phyloP scores from a whole-genome alignment of 345 rosid species.

The Syzygium oleosum region DNA sequence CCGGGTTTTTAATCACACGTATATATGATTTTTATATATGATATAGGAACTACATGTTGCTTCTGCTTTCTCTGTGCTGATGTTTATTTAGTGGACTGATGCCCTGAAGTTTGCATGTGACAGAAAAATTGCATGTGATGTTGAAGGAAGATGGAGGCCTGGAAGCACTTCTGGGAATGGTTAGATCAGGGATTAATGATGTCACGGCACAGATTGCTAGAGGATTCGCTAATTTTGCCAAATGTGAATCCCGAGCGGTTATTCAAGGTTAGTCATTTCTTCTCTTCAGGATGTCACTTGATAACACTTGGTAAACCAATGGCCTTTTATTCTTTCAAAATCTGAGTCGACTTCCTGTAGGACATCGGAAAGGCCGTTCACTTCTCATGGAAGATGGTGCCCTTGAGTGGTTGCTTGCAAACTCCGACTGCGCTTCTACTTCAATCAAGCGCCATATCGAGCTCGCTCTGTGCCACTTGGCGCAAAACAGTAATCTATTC shows the following conservation, averaged over 20 bases:
- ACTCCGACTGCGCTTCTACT: constrained; percentile 38
- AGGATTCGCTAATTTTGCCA: constrained; percentile 92
- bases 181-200: constrained; percentile 46
- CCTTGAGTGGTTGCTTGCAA: constrained; percentile 69
- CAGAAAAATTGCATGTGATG: constrained; percentile 64
- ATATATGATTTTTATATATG: too few relatives aligned
- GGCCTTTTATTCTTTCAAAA: not conserved
- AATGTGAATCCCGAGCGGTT: constrained; percentile 82
- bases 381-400: constrained; percentile 72
- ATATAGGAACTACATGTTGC: not conserved
- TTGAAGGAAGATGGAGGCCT: constrained; percentile 82
- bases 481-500: constrained; percentile 63
- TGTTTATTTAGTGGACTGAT: not conserved
- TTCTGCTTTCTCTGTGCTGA: not conserved
- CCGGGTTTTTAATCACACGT: not conserved
- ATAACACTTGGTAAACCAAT: not conserved
- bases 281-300: not conserved
- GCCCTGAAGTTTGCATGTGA: not conserved
- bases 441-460: constrained; percentile 76
- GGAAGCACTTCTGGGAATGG: constrained; percentile 67
- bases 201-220: constrained; percentile 90
- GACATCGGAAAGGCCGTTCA: constrained; percentile 68
- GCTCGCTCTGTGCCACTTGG: constrained; percentile 91
- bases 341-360: constrained; percentile 26
- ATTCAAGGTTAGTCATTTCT: constrained; percentile 46